Evolutionary conservation across 768 basidiomycete genomes (phyloP), one percentile per base, ranked within the genome.

Genomic region (Leucocoprinus sp.): DNA sequence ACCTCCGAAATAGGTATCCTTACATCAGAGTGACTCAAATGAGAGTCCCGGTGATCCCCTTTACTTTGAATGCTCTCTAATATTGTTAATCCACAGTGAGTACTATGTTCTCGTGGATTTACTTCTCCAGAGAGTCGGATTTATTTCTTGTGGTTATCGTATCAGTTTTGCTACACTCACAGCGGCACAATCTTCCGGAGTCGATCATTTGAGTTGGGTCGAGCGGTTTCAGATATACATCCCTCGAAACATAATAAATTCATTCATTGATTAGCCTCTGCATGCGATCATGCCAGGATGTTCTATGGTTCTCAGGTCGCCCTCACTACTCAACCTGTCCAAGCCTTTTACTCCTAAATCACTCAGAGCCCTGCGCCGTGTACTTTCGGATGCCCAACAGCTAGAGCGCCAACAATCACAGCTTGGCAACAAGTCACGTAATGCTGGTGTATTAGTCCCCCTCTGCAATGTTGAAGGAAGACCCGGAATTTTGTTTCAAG

Each of bases 401-500:
- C 6, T 42, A 43, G 22, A 38, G 9, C n/a, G 29, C 14, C 42
- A 46, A 35, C 56, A 15, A 37, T 36, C 26, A 51, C 51, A 57
- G 11, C 31, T 12, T 42, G 47, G 49, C 22, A 52, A 54, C 14
- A 51, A 54, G 42, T 47, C 43, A 51, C 54, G 58, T 27, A 71
- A 77, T 54, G 87, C 87, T 8, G 82, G 83, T 3, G 81, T 90
- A 19, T 64, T 89, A 41, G 75, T 90, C 51, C 84, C 85, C 0
- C 66, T 89, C 41, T 89, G 86, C 63, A 89, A 90, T 55, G 80
- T 89, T 15, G 65, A 72, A 24, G 69, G 70, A 41, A 64, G 66
- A 11, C 82, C 87, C 0, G 80, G 84, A 5, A 71, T 91, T 15
- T 58, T 90, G 37, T 69, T 88, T 12, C 82, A 89, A 60, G 75